phyloP scores from a whole-genome alignment of 208 protist genomes.

The Trypanosomatidae sp. region DNA sequence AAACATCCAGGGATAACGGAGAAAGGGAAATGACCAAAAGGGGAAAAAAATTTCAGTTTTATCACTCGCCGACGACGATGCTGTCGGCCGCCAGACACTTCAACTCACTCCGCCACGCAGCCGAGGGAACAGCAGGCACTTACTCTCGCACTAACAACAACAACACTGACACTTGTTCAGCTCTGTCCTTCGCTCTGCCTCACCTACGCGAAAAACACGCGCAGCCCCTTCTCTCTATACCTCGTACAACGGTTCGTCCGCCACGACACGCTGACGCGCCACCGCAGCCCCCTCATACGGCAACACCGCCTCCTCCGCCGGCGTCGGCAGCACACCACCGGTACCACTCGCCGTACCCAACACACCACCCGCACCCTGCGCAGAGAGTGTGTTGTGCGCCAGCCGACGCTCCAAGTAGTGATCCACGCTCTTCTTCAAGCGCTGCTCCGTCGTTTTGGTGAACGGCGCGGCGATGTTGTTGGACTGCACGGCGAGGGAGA shows the following conservation, averaged over 20 bases:
- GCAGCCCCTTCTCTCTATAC: too few relatives aligned
- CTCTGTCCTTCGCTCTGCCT: neutral
- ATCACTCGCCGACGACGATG: too few relatives aligned
- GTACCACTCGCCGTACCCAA: neutral
- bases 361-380: too few relatives aligned
- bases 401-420: constrained; percentile 72
- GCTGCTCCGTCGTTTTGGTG: constrained; percentile 50
- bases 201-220: too few relatives aligned
- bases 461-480: constrained; percentile 43
- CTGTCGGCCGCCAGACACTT: too few relatives aligned
- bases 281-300: constrained; percentile 1
- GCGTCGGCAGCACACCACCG: neutral
- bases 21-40: too few relatives aligned
- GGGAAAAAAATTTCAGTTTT: too few relatives aligned
- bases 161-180: too few relatives aligned
- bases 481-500: constrained; percentile 60
- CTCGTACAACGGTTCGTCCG: constrained; percentile 53
- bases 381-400: constrained; percentile 6
- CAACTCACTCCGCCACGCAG: too few relatives aligned
- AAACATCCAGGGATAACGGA: too few relatives aligned
- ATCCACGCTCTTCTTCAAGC: constrained; percentile 76
- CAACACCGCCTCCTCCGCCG: neutral
- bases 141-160: too few relatives aligned
- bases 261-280: constrained; percentile 25
- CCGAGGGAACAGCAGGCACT: too few relatives aligned